A percentile compares a stretch with the other conserved stretches of the same genome.
Conservation (phyloP, 768 basidiomycete species). For the Leccinum fibrillosum region DNA sequence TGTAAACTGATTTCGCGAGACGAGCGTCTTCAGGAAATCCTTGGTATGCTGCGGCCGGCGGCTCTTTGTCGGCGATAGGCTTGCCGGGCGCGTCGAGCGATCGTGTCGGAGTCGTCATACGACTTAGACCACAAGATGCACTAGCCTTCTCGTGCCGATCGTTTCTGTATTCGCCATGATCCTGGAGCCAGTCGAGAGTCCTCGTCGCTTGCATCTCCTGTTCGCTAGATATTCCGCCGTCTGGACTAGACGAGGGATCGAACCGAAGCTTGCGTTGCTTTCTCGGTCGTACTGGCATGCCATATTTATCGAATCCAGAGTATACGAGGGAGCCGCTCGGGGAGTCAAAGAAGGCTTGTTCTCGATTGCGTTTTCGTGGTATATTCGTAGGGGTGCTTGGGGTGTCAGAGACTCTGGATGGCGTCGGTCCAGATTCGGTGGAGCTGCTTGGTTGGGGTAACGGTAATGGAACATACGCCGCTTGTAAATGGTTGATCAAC, state of each 20-base stretch:
- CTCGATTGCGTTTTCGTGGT: constrained; percentile 27
- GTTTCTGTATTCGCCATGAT: not conserved
- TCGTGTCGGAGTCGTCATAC: not conserved
- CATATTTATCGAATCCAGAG: constrained; percentile 30
- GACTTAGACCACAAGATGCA: not conserved
- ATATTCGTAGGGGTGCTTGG: constrained; percentile 26
- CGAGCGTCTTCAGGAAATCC: not conserved
- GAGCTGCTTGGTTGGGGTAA: not conserved
- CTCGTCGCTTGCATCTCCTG: not conserved
- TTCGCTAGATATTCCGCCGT: not conserved
- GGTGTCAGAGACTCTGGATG: constrained; percentile 11
- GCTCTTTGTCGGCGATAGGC: not conserved
- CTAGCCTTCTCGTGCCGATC: not conserved
- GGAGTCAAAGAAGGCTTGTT: constrained; percentile 28
- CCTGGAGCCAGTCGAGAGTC: not conserved
- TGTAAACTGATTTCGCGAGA: not conserved
- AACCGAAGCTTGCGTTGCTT: constrained; percentile 28
- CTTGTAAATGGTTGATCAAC: not conserved
- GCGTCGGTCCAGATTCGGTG: not conserved
- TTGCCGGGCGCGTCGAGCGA: constrained; percentile 12
- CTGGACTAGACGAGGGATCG: constrained; percentile 22
- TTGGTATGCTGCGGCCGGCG: not conserved
- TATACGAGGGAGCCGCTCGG: constrained; percentile 25
- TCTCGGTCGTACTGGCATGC: constrained; percentile 28
- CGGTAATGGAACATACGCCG: not conserved